Evolutionary conservation across 306 rosid genomes (phyloP).

Genomic region (Delonix regia): DNA sequence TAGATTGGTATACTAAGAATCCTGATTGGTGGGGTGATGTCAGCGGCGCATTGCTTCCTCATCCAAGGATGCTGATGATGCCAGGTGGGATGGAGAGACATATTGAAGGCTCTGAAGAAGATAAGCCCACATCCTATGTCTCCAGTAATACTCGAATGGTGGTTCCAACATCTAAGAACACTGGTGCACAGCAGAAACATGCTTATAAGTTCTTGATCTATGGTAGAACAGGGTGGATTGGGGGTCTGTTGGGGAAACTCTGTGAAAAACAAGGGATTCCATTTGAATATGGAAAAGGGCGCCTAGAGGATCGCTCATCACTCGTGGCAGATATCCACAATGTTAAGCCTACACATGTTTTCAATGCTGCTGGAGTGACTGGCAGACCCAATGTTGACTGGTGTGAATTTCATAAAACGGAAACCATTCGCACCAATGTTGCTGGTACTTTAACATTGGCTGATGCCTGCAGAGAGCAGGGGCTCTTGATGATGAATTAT

Average conservation of each 20-base stretch:
- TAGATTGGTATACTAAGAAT: slow-evolving; percentile 81
- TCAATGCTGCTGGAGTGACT: slow-evolving; percentile 87
- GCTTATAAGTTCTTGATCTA: slow-evolving; percentile 77
- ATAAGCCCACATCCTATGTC: slow-evolving; percentile 49
- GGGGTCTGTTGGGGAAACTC: slow-evolving; percentile 78
- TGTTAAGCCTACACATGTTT: slow-evolving; percentile 80
- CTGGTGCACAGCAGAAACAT: slow-evolving; percentile 49
- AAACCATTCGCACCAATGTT: slow-evolving; percentile 77
- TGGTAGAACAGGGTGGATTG: slow-evolving; percentile 91
- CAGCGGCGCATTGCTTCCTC: slow-evolving; percentile 91
- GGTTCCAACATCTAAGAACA: slow-evolving; percentile 67
- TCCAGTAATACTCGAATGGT: slow-evolving; percentile 68
- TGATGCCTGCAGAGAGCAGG: slow-evolving; percentile 83
- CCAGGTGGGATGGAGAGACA: slow-evolving; percentile 85
- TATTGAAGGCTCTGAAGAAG: slow-evolving; percentile 68
- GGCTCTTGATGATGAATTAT: slow-evolving; percentile 73
- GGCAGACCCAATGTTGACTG: slow-evolving; percentile 94
- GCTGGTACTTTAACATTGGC: slow-evolving; percentile 88
- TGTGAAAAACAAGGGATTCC: slow-evolving; percentile 83
- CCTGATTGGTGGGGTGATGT: slow-evolving; percentile 98
- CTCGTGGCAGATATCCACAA: slow-evolving; percentile 71
- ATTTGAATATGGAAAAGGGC: slow-evolving; percentile 83
- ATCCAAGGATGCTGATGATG: slow-evolving; percentile 93
- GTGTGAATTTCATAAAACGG: slow-evolving; percentile 82
- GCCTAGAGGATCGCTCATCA: slow-evolving; percentile 76